These are phyloP conservation scores for Hippophae rhamnoides DNA, from an alignment of 306 rosid genomes.

Conservation along the genomic window DNA sequence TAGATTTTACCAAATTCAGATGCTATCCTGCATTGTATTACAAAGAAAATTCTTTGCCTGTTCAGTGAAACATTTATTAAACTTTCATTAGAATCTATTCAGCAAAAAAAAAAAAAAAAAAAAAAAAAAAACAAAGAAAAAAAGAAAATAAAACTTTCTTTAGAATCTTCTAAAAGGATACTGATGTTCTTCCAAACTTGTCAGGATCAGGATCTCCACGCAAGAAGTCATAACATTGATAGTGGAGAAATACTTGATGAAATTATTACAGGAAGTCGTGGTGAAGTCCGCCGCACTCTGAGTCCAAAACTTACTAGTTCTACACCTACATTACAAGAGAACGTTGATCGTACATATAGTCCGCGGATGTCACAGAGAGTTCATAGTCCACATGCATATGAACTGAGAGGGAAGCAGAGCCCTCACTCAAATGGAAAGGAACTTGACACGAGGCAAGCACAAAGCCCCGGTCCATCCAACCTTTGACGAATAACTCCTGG, in stretches of 20 bases:
- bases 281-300: slow-evolving; percentile 53
- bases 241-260: slow-evolving; percentile 84
- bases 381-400: slow-evolving; percentile 48
- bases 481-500: slow-evolving; percentile 30
- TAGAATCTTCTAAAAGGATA: slow-evolving; percentile 11
- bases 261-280: slow-evolving; percentile 81
- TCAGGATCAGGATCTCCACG: slow-evolving; percentile 37
- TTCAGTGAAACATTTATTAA: too few relatives aligned
- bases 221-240: slow-evolving; percentile 34
- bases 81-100: too few relatives aligned
- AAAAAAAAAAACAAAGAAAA: too few relatives aligned
- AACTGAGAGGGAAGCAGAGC: slow-evolving; percentile 49
- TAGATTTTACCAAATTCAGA: too few relatives aligned
- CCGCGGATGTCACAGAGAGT: slow-evolving; percentile 30
- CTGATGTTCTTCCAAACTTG: slow-evolving; percentile 6
- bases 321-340: slow-evolving; percentile 47
- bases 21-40: too few relatives aligned
- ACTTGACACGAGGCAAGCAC: slow-evolving; percentile 28
- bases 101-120: too few relatives aligned
- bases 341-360: slow-evolving; percentile 34
- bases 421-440: slow-evolving; percentile 25
- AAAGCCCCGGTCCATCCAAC: slow-evolving; percentile 40
- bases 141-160: too few relatives aligned
- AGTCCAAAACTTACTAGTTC: slow-evolving; percentile 70
- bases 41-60: too few relatives aligned